Conservation (phyloP, 768 basidiomycete genomes). For the Mycena leptocephala region DNA sequence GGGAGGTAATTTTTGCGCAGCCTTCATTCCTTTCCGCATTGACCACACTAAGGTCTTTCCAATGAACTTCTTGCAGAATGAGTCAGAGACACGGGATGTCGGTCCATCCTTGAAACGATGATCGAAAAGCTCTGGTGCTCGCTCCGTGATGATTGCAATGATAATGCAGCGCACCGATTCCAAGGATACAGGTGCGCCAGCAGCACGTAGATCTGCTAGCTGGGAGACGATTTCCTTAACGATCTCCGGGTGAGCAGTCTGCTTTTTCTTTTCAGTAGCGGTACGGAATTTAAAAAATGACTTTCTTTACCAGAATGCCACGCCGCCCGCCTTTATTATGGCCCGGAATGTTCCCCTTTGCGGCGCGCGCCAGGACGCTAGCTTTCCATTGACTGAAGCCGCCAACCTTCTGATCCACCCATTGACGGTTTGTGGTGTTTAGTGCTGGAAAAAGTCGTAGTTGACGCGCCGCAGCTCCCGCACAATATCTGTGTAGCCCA, state of each 20-base stretch:
- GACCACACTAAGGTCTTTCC: constrained; percentile 34
- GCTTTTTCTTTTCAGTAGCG: no score
- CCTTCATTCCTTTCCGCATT: constrained; percentile 40
- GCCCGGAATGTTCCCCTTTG: constrained; percentile 24
- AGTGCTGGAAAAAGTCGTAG: constrained; percentile 19
- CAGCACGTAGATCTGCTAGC: not conserved
- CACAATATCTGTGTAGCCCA: constrained; percentile 3
- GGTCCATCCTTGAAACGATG: constrained; percentile 18
- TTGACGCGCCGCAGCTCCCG: constrained; percentile 13
- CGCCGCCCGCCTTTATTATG: constrained; percentile 23
- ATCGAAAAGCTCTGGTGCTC: not conserved
- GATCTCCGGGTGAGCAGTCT: not conserved
- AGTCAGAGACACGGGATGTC: constrained; percentile 34
- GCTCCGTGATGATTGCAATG: not conserved
- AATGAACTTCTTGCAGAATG: constrained; percentile 40
- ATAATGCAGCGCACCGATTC: constrained; percentile 1
- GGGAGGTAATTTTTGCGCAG: constrained; percentile 48
- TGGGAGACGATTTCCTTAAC: not conserved
- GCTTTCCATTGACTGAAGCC: constrained; percentile 20
- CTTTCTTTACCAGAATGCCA: no score
- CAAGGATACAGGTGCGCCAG: not conserved
- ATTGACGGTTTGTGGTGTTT: not conserved
- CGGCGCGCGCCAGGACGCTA: constrained; percentile 1
- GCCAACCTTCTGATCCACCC: constrained; percentile 15
- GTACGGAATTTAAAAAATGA: no score